phyloP scores from a whole-genome alignment of 352 stramenopile genomes.

The Phytophthora multivora region DNA sequence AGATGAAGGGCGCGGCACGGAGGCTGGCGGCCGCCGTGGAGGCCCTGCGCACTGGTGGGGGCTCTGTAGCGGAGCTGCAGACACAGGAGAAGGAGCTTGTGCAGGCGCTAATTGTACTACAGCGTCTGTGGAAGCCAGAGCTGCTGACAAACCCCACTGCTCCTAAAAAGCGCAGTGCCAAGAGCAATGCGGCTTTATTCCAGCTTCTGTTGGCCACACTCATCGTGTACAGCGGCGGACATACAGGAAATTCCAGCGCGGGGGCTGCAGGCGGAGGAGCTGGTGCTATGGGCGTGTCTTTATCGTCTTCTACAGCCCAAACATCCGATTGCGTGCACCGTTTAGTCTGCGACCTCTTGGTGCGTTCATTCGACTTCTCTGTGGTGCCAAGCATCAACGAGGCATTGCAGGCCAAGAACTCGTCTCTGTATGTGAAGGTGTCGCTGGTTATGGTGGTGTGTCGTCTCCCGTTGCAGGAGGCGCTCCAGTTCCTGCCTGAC shows the following conservation, averaged over 20 bases:
- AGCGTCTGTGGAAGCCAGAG: slow-evolving; percentile 60
- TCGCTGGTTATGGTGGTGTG: slow-evolving; percentile 75
- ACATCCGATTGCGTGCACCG: slow-evolving; percentile 77
- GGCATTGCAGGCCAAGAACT: slow-evolving; percentile 51
- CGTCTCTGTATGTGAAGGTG: slow-evolving; percentile 69
- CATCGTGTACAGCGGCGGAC: slow-evolving; percentile 66
- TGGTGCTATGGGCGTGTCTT: slow-evolving; percentile 50
- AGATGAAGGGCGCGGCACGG: slow-evolving; percentile 49
- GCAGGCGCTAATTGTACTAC: slow-evolving; percentile 60
- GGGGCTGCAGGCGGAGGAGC: slow-evolving; percentile 32
- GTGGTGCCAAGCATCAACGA: slow-evolving; percentile 62
- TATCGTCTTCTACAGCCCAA: slow-evolving; percentile 46
- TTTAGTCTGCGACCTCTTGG: slow-evolving; percentile 75
- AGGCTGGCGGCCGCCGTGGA: slow-evolving; percentile 56
- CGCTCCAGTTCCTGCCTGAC: slow-evolving; percentile 69
- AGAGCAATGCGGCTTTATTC: slow-evolving; percentile 56
- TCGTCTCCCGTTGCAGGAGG: slow-evolving; percentile 58
- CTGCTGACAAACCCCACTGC: slow-evolving; percentile 22
- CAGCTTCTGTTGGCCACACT: slow-evolving; percentile 67
- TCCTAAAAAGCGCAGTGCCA: slow-evolving; percentile 31
- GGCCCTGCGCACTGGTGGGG: slow-evolving; percentile 40
- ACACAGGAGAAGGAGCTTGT: slow-evolving; percentile 46
- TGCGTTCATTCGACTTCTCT: slow-evolving; percentile 77
- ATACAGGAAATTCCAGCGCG: slow-evolving; percentile 31
- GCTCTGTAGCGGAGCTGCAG: slow-evolving; percentile 40